Conservation (phyloP, 208 protist genomes). For the Zelonia costaricensis region DNA sequence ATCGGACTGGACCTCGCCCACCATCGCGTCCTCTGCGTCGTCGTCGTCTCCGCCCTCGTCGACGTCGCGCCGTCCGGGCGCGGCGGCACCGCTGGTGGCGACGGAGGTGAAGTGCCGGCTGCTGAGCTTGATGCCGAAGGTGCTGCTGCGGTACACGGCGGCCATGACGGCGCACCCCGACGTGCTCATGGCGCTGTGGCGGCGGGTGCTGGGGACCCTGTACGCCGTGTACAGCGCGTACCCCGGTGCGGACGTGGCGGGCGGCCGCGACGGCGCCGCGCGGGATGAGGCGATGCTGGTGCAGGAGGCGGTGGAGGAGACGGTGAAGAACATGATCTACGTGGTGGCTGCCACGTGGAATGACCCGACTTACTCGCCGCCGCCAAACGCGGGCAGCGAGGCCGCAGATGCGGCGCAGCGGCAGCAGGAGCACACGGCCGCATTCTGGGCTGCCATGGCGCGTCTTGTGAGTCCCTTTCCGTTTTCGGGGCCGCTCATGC, state of each 20-base stretch:
- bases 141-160: conserved; percentile 61
- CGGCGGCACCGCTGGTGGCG: conserved; percentile 7
- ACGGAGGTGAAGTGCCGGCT: conserved; percentile 74
- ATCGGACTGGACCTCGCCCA: not conserved
- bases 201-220: conserved; percentile 70
- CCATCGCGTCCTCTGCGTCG: not conserved
- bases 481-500: conserved; percentile 46
- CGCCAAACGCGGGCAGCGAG: not conserved
- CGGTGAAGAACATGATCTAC: conserved; percentile 88
- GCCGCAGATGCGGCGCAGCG: not conserved
- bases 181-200: conserved; percentile 60
- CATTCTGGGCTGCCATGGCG: conserved; percentile 46
- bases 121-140: conserved; percentile 67
- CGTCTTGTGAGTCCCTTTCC: conserved; percentile 53
- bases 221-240: conserved; percentile 73
- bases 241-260: not conserved
- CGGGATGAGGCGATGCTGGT: conserved; percentile 48
- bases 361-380: not conserved
- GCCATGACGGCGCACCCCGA: conserved; percentile 32
- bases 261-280: not conserved
- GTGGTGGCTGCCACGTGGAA: conserved; percentile 45
- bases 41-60: not conserved
- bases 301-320: conserved; percentile 83
- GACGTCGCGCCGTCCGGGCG: not conserved
- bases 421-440: conserved; percentile 12